Base-by-base conservation (phyloP, 495 filamentous ascomycete species). In the Podospora fimiseda region DNA sequence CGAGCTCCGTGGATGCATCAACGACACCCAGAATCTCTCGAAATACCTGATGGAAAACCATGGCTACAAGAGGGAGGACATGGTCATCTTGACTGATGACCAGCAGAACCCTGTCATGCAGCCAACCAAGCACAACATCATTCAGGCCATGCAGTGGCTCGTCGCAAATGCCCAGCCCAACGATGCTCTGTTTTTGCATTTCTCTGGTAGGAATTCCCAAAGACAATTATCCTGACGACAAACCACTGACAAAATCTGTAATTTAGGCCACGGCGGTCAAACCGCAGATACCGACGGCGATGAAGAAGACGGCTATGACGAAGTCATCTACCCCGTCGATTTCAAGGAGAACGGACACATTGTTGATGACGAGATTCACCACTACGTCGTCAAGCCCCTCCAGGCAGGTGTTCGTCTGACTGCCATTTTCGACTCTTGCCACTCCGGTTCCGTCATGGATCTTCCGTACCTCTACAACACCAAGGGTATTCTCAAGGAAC, bases 391-490 rank as follows among this genome's bases (percentile, higher is more conserved):
- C 50, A 76, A 75, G 48, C 82, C 89, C 13, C 80, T 98, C 11
- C 80, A 80, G 59, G 79, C 89, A 9, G 93, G 93, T 55, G 92
- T 96, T 43, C 86, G 93, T 15, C 74, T 98, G 51, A 98, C 93
- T 0, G 88, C 88, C 47, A 97, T 98, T 72, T 98, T 98, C 71
- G 93, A 98, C 70, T 94, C 88, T 22, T 98, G 93, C 75, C 93
- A 98, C 71, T 96, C 90, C 1, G 93, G 93, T 59, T 93, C 92
- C 7, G 91, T 89, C n/a, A 71, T 98, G 59, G 93, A 98, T 65
- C 76, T 98, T 44, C 93, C 93, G 9, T 98, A 96, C 74, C 79
- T 97, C 66, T 98, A 98, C 82, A 91, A 86, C 53, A 96, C 90
- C 27, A 82, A 85, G 63, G 93, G 93, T 63, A 73, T 96, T n/a